Percentiles rank a stretch among this genome's conserved stretches.
Evolutionary conservation across 345 rosid species (phyloP).

Genomic region (Adansonia digitata): DNA sequence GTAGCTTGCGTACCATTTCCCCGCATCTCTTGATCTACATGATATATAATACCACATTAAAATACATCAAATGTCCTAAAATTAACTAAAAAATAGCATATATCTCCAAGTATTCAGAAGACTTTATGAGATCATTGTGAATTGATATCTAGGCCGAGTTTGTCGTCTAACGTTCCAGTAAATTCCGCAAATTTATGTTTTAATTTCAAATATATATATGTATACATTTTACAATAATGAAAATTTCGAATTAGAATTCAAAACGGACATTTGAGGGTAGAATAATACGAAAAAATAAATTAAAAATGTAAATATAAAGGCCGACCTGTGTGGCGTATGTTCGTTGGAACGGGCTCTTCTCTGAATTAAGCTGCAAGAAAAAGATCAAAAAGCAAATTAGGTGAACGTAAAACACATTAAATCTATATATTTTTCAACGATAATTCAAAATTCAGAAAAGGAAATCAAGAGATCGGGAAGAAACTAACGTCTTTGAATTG

Average conservation of each 20-base stretch:
- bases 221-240: not conserved
- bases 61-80: not conserved
- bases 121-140: not conserved
- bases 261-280: not conserved
- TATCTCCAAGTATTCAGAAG: not conserved
- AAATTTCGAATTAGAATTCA: not conserved
- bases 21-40: conserved; percentile 55
- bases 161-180: not conserved
- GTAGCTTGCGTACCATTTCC: conserved; percentile 62
- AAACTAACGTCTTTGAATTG: conserved; percentile 67
- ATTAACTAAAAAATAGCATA: not conserved
- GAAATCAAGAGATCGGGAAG: not conserved
- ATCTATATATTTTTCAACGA: not conserved
- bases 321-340: conserved; percentile 60
- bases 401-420: not conserved
- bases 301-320: not conserved
- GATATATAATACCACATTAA: conserved; percentile 2
- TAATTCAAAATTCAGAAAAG: not conserved
- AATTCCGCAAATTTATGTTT: not conserved
- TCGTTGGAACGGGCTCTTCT: conserved; percentile 63
- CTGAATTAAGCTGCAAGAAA: conserved; percentile 49
- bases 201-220: not conserved
- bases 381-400: not conserved
- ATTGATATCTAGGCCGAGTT: not conserved
- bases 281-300: not conserved